phyloP scores from a whole-genome alignment of 2,329 filamentous ascomycete genomes.

The Xylariaceae sp. region DNA sequence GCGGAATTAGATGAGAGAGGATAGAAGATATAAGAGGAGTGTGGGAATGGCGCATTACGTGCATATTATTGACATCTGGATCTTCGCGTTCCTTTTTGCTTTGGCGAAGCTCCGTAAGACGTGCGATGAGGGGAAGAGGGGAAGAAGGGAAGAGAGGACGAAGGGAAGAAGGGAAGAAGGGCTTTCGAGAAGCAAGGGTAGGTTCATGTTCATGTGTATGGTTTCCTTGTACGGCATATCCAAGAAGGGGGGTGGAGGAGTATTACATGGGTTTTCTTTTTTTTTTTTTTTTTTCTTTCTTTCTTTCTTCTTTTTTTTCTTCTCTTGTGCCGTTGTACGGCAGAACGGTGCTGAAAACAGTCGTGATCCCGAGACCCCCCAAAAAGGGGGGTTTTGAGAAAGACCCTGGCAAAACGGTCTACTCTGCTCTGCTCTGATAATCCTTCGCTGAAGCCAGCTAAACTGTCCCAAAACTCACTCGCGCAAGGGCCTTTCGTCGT shows the following conservation, averaged over 20 bases:
- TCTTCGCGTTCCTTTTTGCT: conserved; percentile 1
- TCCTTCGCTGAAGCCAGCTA: too few relatives aligned
- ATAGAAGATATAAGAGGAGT: too few relatives aligned
- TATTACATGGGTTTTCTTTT: too few relatives aligned
- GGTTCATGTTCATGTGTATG: too few relatives aligned
- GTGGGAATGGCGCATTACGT: conserved; percentile 2
- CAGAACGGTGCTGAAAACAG: background rate
- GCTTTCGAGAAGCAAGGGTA: background rate
- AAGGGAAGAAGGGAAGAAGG: background rate
- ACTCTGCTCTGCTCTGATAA: too few relatives aligned
- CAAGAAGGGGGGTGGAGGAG: too few relatives aligned
- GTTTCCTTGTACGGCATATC: too few relatives aligned
- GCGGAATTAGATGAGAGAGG: background rate
- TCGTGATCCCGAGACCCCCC: background rate
- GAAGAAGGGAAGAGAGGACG: background rate
- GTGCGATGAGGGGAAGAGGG: conserved; percentile 3
- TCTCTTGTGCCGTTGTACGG: conserved; percentile 6
- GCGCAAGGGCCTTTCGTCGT: conserved; percentile 13
- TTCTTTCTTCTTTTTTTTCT: background rate
- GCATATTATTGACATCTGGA: conserved; percentile 7
- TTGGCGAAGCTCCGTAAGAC: too few relatives aligned
- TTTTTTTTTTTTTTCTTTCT: too few relatives aligned
- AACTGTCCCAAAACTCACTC: too few relatives aligned
- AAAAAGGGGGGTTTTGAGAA: background rate
- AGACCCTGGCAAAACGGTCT: background rate